These are phyloP conservation scores for Thraustochytrium sp. DNA, from an alignment of 352 stramenopile species.

Conservation along the genomic window DNA sequence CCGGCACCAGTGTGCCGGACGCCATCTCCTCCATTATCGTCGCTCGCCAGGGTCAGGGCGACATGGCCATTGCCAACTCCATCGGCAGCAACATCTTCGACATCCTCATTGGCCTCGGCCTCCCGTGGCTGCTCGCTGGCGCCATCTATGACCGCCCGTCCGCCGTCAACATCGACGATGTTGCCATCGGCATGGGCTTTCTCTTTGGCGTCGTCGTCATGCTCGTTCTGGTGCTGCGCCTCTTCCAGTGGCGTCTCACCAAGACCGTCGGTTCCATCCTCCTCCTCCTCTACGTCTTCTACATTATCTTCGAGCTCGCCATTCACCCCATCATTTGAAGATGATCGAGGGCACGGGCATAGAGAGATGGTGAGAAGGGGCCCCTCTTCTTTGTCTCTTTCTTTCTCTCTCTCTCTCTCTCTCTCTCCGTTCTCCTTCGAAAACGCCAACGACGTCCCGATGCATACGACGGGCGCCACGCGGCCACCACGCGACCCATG, in stretches of 20 bases:
- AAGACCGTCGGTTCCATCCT: slow-evolving; percentile 21
- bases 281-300: slow-evolving; percentile 32
- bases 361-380: neutral
- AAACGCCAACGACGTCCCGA: neutral
- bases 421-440: too few species aligned
- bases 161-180: neutral
- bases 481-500: neutral
- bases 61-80: slow-evolving; percentile 67
- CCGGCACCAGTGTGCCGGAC: slow-evolving; percentile 56
- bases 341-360: neutral
- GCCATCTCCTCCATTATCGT: slow-evolving; percentile 55
- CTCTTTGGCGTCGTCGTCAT: slow-evolving; percentile 27
- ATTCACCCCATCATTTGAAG: neutral
- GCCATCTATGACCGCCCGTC: neutral
- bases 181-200: slow-evolving; percentile 17
- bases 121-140: slow-evolving; percentile 61
- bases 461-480: neutral
- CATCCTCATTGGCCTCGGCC: slow-evolving; percentile 63
- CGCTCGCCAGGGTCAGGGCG: slow-evolving; percentile 55
- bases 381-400: neutral
- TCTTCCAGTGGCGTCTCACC: neutral
- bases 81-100: slow-evolving; percentile 74
- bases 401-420: too few species aligned
- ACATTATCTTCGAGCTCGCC: slow-evolving; percentile 37
- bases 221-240: neutral